Percentiles rank a stretch among this genome's conserved stretches.
Conservation (phyloP, 2,329 filamentous ascomycete species). For the Diaporthe humulicola region DNA sequence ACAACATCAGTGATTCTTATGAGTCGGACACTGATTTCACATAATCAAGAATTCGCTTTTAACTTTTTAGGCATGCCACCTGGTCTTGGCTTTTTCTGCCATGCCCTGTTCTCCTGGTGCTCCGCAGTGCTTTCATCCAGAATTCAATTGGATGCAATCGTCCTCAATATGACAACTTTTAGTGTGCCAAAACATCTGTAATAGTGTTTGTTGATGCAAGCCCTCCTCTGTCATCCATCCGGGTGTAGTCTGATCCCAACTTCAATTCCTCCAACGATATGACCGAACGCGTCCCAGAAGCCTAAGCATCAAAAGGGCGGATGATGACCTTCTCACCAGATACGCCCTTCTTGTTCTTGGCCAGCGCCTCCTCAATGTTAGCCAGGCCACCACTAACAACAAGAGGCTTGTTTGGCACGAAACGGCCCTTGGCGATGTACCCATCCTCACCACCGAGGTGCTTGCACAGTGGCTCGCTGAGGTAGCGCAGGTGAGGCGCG, state of each 20-base stretch:
- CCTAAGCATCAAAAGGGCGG: slow-evolving; percentile 34
- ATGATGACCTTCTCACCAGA: slow-evolving; percentile 47
- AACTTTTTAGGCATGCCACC: too few relatives aligned
- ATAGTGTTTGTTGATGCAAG: neutral
- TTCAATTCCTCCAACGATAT: neutral
- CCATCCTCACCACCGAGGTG: slow-evolving; percentile 47
- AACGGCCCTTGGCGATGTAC: slow-evolving; percentile 48
- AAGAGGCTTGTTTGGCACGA: slow-evolving; percentile 46
- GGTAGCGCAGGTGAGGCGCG: slow-evolving; percentile 44
- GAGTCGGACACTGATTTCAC: neutral
- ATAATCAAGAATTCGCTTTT: neutral
- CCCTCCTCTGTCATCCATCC: neutral
- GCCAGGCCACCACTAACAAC: slow-evolving; percentile 48
- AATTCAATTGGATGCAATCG: too few relatives aligned
- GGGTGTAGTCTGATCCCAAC: too few relatives aligned
- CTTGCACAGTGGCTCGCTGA: slow-evolving; percentile 48
- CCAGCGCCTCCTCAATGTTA: slow-evolving; percentile 44
- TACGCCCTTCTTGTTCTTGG: slow-evolving; percentile 46
- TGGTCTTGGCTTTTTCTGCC: neutral
- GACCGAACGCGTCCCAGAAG: too few relatives aligned
- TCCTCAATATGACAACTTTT: neutral
- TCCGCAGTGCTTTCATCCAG: neutral
- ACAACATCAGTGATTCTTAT: neutral
- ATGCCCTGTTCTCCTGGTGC: neutral
- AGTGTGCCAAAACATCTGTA: too few relatives aligned